These are phyloP conservation scores for Bacterosira constricta DNA, from an alignment of 108 stramenopile species.

Conservation along the genomic window DNA sequence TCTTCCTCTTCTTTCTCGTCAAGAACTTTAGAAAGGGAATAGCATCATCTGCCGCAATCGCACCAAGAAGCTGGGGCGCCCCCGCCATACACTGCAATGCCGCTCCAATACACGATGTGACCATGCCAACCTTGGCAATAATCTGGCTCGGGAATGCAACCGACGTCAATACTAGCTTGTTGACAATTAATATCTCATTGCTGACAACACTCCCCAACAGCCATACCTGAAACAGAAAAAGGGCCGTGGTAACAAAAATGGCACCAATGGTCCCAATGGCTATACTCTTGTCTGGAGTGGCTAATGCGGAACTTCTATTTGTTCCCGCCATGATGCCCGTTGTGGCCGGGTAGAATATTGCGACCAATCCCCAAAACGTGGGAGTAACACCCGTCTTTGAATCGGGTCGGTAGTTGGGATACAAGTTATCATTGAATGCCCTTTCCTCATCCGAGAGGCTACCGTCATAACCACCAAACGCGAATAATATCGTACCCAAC, in stretches of 20 bases:
- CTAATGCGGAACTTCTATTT: constrained; percentile 66
- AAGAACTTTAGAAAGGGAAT: constrained; percentile 60
- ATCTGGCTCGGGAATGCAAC: constrained; percentile 61
- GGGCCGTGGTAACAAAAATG: constrained; percentile 53
- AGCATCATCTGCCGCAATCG: constrained; percentile 69
- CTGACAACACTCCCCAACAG: constrained; percentile 54
- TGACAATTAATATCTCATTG: constrained; percentile 56
- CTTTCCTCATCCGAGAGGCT: constrained; percentile 31
- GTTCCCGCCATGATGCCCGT: constrained; percentile 86
- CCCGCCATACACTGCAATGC: constrained; percentile 75
- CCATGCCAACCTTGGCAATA: constrained; percentile 72
- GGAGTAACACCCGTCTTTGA: constrained; percentile 68
- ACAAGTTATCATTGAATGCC: constrained; percentile 55
- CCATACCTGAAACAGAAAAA: constrained; percentile 57
- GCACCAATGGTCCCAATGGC: constrained; percentile 79
- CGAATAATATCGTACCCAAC: constrained; percentile 59
- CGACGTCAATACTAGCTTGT: constrained; percentile 61
- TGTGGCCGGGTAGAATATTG: constrained; percentile 79
- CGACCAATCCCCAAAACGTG: constrained; percentile 60
- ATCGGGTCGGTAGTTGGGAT: constrained; percentile 52
- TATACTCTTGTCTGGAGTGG: constrained; percentile 58
- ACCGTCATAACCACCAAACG: constrained; percentile 45
- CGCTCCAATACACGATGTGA: constrained; percentile 69
- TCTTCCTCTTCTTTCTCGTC: constrained; percentile 12
- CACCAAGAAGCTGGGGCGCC: constrained; percentile 68